Conservation (phyloP, 148 eudicot species). For the Fagopyrum homotropicum region DNA sequence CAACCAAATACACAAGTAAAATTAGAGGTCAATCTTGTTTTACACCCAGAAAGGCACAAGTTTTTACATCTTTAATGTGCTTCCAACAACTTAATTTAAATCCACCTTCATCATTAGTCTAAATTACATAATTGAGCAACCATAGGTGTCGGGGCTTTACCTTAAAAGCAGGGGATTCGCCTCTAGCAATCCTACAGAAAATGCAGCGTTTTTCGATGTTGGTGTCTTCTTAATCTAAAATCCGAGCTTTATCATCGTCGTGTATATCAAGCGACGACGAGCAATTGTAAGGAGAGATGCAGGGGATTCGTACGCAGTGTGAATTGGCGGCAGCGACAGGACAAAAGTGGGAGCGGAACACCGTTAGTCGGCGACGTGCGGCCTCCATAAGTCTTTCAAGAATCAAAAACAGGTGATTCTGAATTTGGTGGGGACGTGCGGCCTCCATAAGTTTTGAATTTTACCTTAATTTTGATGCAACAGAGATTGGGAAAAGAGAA, state of each 20-base stretch:
- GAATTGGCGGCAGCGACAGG: background rate
- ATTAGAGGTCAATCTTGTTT: no score
- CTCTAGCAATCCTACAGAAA: background rate
- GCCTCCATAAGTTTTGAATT: no score
- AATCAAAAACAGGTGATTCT: background rate
- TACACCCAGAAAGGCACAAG: no score
- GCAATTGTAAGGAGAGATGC: background rate
- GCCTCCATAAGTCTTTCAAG: background rate
- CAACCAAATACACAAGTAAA: no score
- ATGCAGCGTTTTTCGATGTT: background rate
- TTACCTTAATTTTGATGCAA: no score
- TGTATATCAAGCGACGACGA: background rate
- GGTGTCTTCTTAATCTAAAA: background rate
- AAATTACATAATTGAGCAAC: no score
- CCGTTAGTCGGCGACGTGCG: background rate
- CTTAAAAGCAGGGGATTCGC: conserved; percentile 2
- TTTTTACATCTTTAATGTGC: no score
- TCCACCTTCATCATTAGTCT: no score
- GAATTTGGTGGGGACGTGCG: no score
- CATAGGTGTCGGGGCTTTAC: background rate
- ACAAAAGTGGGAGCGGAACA: background rate
- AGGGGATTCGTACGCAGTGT: background rate
- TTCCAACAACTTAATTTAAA: no score
- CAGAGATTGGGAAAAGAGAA: no score
- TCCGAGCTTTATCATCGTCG: background rate